These are phyloP conservation scores for Skeletonema costatum DNA, from an alignment of 108 stramenopile genomes.

Conservation along the genomic window DNA sequence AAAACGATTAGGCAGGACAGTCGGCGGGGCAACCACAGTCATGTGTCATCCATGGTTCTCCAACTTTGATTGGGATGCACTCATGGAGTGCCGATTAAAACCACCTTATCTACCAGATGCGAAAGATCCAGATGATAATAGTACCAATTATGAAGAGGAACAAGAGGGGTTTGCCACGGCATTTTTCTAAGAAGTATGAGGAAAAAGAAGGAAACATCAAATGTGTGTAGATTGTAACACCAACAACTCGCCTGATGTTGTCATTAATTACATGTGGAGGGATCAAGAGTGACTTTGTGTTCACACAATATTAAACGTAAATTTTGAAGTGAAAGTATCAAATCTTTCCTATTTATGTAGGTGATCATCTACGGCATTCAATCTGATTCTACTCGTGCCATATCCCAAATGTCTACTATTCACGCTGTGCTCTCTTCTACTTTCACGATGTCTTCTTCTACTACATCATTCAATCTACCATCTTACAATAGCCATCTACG, in stretches of 20 bases:
- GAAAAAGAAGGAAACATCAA: neutral
- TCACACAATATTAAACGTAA: neutral
- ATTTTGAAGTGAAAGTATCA: neutral
- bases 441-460: too few species aligned
- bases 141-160: slow-evolving; percentile 24
- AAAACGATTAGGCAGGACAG: slow-evolving; percentile 79
- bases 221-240: neutral
- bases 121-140: slow-evolving; percentile 38
- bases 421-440: too few species aligned
- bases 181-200: slow-evolving; percentile 15
- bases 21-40: slow-evolving; percentile 72
- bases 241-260: neutral
- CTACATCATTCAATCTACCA: too few species aligned
- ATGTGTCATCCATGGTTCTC: slow-evolving; percentile 82
- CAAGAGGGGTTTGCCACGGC: slow-evolving; percentile 42
- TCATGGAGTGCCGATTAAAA: slow-evolving; percentile 38
- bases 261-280: neutral
- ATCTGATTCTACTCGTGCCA: too few species aligned
- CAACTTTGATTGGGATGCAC: slow-evolving; percentile 71
- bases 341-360: too few species aligned
- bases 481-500: too few species aligned
- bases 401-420: too few species aligned
- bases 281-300: neutral
- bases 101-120: slow-evolving; percentile 37
- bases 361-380: too few species aligned